A percentile compares a stretch with the other conserved stretches of the same genome.
These are phyloP conservation scores for Monosporascus sp. DNA, from an alignment of 2,329 filamentous ascomycete genomes.

Conservation along the genomic window DNA sequence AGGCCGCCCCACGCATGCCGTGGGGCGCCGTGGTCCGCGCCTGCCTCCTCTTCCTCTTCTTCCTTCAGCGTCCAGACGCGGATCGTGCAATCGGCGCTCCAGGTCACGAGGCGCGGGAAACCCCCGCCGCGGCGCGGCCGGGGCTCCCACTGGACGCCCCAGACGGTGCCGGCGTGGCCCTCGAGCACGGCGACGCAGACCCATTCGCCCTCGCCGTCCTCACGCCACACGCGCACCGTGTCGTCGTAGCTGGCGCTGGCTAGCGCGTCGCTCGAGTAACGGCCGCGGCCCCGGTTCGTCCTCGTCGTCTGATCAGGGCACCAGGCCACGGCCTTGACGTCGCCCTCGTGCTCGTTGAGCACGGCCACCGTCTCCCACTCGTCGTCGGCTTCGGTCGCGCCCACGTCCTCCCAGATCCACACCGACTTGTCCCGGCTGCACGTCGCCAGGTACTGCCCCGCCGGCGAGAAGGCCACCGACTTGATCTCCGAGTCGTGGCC, in stretches of 20 bases:
- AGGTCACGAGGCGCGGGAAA: constrained; percentile 67
- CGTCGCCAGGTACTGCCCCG: constrained; percentile 76
- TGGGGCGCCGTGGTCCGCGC: constrained; percentile 11
- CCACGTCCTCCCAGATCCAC: constrained; percentile 97
- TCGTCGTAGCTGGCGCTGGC: constrained; percentile 94
- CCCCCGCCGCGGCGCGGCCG: constrained; percentile 29
- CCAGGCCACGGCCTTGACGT: constrained; percentile 94
- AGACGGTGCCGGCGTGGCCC: constrained; percentile 82
- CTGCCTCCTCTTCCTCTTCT: constrained; percentile 39
- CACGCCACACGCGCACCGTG: constrained; percentile 80
- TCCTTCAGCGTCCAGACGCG: constrained; percentile 70
- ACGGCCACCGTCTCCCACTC: constrained; percentile 97
- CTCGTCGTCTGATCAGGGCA: constrained; percentile 55
- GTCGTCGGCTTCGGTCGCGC: constrained; percentile 67
- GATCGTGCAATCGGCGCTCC: constrained; percentile 76
- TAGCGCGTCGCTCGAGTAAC: constrained; percentile 63
- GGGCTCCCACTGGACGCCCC: constrained; percentile 73
- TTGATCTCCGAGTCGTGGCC: constrained; percentile 95
- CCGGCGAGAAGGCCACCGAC: constrained; percentile 66
- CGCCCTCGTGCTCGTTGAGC: constrained; percentile 87
- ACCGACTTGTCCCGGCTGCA: constrained; percentile 90
- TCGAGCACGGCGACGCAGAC: constrained; percentile 76
- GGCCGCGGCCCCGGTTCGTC: constrained; percentile 36
- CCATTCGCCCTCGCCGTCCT: constrained; percentile 88
- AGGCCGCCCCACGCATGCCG: constrained; percentile 35